Percentiles rank a stretch among this genome's conserved stretches.
Conservation (phyloP, 2,329 filamentous ascomycete genomes). For the Acrodontium crateriforme region DNA sequence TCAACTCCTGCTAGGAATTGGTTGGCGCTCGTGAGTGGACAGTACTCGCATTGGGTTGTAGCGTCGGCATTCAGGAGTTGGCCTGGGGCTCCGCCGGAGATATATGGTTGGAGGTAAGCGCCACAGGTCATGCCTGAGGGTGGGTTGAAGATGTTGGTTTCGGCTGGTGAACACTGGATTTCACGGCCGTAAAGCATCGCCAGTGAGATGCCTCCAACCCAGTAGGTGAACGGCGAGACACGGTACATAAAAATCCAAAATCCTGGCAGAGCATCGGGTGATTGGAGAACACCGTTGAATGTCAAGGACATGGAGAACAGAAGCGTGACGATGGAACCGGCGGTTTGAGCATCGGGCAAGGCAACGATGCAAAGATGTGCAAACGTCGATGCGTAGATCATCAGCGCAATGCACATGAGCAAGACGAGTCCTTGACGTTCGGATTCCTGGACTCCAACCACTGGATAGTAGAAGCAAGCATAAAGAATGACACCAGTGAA, state of each 20-base stretch:
- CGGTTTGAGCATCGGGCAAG: conserved; percentile 54
- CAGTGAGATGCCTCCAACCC: conserved; percentile 28
- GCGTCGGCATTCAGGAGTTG: conserved; percentile 30
- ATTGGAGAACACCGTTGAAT: conserved; percentile 46
- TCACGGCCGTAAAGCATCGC: conserved; percentile 30
- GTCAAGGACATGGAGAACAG: conserved; percentile 34
- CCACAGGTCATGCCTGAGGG: conserved; percentile 28
- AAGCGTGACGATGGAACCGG: conserved; percentile 42
- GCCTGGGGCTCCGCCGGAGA: conserved; percentile 22
- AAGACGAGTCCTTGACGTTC: conserved; percentile 52
- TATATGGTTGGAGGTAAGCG: conserved; percentile 32
- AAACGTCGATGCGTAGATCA: conserved; percentile 60
- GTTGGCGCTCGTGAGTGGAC: conserved; percentile 31
- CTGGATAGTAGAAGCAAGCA: conserved; percentile 51
- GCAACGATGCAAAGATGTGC: conserved; percentile 61
- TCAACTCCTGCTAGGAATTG: conserved; percentile 30
- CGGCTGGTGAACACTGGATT: conserved; percentile 33
- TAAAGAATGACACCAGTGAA: conserved; percentile 50
- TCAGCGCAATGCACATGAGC: conserved; percentile 49
- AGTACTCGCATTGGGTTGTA: conserved; percentile 37
- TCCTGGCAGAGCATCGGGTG: conserved; percentile 43
- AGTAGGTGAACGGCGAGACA: conserved; percentile 53
- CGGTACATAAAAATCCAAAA: conserved; percentile 74
- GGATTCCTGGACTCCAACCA: conserved; percentile 27
- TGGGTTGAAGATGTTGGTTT: conserved; percentile 30